Conservation (phyloP, 306 rosid genomes). For the Prosopis cineraria region DNA sequence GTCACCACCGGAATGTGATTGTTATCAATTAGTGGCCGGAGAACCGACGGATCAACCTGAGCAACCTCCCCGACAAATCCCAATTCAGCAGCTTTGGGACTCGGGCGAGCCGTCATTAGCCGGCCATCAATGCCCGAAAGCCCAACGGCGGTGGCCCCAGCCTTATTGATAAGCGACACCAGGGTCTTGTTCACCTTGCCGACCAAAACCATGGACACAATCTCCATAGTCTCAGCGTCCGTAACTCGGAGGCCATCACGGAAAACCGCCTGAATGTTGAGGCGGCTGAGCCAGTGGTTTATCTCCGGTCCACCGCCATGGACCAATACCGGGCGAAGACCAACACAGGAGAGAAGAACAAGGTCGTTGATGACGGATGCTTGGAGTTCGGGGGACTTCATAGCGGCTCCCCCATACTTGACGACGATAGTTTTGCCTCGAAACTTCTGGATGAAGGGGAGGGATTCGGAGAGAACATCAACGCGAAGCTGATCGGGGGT, state of each 20-base stretch:
- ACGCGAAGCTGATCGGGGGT: slow-evolving; percentile 79
- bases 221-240: slow-evolving; percentile 84
- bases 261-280: slow-evolving; percentile 75
- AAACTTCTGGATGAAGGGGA: slow-evolving; percentile 93
- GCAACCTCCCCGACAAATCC: slow-evolving; percentile 90
- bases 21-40: slow-evolving; percentile 61
- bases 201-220: slow-evolving; percentile 93
- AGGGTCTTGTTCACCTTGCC: slow-evolving; percentile 81
- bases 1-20: slow-evolving; percentile 84
- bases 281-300: slow-evolving; percentile 84
- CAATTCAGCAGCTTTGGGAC: slow-evolving; percentile 63
- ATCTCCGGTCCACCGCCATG: slow-evolving; percentile 99
- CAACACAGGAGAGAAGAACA: slow-evolving; percentile 88
- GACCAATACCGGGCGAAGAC: slow-evolving; percentile 81
- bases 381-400: slow-evolving; percentile 80
- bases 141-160: slow-evolving; percentile 85
- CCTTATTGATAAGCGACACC: slow-evolving; percentile 75
- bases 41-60: slow-evolving; percentile 59
- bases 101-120: slow-evolving; percentile 75
- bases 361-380: slow-evolving; percentile 91
- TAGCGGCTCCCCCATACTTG: slow-evolving; percentile 96
- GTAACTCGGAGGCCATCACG: slow-evolving; percentile 93
- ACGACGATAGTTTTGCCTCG: slow-evolving; percentile 92
- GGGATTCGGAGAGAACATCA: slow-evolving; percentile 88
- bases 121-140: slow-evolving; percentile 86